Percentiles rank a stretch among this genome's conserved stretches.
Evolutionary conservation across 495 filamentous ascomycete species (phyloP).

Genomic region (Schizothecium vesticola): DNA sequence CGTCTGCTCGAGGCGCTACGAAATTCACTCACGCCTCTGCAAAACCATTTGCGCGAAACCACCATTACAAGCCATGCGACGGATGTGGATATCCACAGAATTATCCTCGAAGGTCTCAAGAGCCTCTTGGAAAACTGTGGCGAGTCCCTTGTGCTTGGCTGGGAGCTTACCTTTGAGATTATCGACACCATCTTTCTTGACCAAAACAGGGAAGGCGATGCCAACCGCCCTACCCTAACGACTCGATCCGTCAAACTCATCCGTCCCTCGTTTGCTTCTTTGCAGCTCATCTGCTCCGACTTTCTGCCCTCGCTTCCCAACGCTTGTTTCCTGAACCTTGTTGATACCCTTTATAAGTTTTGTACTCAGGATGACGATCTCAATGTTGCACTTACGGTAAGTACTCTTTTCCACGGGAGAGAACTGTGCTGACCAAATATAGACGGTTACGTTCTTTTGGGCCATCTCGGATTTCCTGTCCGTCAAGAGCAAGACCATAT

Average conservation of each 20-base stretch:
- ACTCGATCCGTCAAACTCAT: slow-evolving; percentile 69
- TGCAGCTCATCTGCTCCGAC: slow-evolving; percentile 92
- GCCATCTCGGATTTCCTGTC: slow-evolving; percentile 83
- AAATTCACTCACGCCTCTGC: slow-evolving; percentile 45
- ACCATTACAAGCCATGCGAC: slow-evolving; percentile 51
- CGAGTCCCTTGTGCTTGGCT: slow-evolving; percentile 73
- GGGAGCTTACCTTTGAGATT: slow-evolving; percentile 79
- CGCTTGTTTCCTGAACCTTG: slow-evolving; percentile 70
- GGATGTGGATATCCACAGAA: slow-evolving; percentile 77
- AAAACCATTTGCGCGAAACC: slow-evolving; percentile 38
- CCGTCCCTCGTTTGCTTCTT: slow-evolving; percentile 75
- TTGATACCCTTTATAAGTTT: slow-evolving; percentile 85
- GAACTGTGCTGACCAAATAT: slow-evolving; percentile 21
- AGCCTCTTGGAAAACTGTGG: slow-evolving; percentile 83
- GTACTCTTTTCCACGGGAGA: slow-evolving; percentile 5
- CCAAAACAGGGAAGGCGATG: slow-evolving; percentile 24
- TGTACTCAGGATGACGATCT: slow-evolving; percentile 82
- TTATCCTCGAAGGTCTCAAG: slow-evolving; percentile 74
- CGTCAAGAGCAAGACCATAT: slow-evolving; percentile 40
- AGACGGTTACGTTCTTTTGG: slow-evolving; percentile 92
- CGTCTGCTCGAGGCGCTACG: slow-evolving; percentile 67
- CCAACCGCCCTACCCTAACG: slow-evolving; percentile 24
- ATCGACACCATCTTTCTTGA: slow-evolving; percentile 75
- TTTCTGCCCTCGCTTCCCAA: slow-evolving; percentile 77
- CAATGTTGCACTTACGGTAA: slow-evolving; percentile 86